These are phyloP conservation scores for Venturia pyrina DNA, from an alignment of 2,329 filamentous ascomycete genomes.

Conservation along the genomic window DNA sequence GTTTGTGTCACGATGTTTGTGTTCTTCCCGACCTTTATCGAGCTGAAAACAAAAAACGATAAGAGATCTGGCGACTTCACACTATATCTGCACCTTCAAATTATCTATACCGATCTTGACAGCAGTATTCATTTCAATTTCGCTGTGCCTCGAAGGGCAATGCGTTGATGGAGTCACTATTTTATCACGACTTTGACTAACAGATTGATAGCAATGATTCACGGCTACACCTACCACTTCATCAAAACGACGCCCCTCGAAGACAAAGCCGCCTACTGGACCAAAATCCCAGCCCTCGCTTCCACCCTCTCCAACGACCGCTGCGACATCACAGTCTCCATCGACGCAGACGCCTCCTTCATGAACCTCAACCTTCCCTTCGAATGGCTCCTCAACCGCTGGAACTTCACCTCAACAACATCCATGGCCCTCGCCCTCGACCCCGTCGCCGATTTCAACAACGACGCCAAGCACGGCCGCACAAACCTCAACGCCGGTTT, in stretches of 20 bases:
- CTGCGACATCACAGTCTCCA: slow-evolving; percentile 29
- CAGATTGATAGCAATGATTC: slow-evolving; percentile 24
- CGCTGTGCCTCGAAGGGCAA: neutral
- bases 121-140: neutral
- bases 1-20: no score
- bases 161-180: no score
- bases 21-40: no score
- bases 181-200: neutral
- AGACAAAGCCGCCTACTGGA: slow-evolving; percentile 29
- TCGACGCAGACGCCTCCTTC: slow-evolving; percentile 37
- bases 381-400: slow-evolving; percentile 40
- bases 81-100: neutral
- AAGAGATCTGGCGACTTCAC: neutral
- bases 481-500: slow-evolving; percentile 31
- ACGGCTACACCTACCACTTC: slow-evolving; percentile 38
- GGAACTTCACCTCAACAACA: slow-evolving; percentile 31
- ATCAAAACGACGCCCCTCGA: slow-evolving; percentile 26
- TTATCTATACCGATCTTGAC: neutral
- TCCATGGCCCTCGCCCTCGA: slow-evolving; percentile 33
- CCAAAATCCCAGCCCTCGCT: slow-evolving; percentile 31
- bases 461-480: slow-evolving; percentile 24
- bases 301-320: slow-evolving; percentile 30
- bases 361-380: slow-evolving; percentile 34
- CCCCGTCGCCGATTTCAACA: slow-evolving; percentile 18
- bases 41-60: no score